These are phyloP conservation scores for Erigeron philadelphicus DNA, from an alignment of 140 eudicot genomes.

Conservation along the genomic window DNA sequence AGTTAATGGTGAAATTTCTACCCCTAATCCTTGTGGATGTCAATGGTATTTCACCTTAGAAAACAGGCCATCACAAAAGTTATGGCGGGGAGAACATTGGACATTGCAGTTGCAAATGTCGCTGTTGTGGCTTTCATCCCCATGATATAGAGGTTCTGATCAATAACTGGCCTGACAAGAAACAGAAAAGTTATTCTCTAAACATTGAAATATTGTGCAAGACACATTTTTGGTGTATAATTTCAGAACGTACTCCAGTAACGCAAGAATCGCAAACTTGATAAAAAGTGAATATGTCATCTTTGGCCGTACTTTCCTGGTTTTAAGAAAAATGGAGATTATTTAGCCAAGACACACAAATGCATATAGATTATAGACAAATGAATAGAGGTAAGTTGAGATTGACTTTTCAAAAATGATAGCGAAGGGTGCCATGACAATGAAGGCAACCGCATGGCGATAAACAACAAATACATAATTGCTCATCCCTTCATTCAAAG, in stretches of 20 bases:
- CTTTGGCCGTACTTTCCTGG: slow-evolving; percentile 69
- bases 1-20: slow-evolving; percentile 55
- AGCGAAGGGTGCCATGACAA: slow-evolving; percentile 72
- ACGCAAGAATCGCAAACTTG: slow-evolving; percentile 47
- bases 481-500: slow-evolving; percentile 74
- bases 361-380: not conserved
- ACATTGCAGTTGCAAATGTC: slow-evolving; percentile 3
- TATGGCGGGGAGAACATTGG: not conserved
- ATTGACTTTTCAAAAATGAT: slow-evolving; percentile 54
- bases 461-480: slow-evolving; percentile 68
- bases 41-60: slow-evolving; percentile 26
- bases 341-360: not conserved
- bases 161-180: slow-evolving; percentile 64
- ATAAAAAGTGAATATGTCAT: slow-evolving; percentile 50
- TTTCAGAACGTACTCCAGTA: slow-evolving; percentile 54
- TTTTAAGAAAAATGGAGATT: not conserved
- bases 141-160: slow-evolving; percentile 62
- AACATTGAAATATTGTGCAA: not conserved
- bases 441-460: slow-evolving; percentile 61
- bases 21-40: slow-evolving; percentile 42
- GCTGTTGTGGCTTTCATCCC: slow-evolving; percentile 45
- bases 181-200: slow-evolving; percentile 13
- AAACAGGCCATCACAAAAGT: slow-evolving; percentile 1
- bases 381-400: not conserved
- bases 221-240: not conserved